Evolutionary conservation across 2,329 filamentous ascomycete genomes (phyloP).

Genomic region (Dendrostoma leiphaemia): DNA sequence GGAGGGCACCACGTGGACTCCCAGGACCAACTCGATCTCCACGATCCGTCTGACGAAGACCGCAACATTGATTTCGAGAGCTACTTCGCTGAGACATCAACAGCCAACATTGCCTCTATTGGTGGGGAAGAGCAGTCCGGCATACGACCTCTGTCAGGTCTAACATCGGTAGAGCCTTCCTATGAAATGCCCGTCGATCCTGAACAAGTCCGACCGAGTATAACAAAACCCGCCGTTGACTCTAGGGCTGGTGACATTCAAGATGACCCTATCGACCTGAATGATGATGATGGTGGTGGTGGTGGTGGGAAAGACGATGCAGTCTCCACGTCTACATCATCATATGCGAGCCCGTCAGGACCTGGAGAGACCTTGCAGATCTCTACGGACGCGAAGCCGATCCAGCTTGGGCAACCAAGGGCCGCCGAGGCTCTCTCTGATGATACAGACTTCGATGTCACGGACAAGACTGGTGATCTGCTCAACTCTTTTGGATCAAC

Average conservation of each 20-base stretch:
- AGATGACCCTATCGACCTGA: background rate
- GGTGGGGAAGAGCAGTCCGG: background rate
- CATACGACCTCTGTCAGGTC: background rate
- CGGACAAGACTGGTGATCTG: constrained; percentile 6
- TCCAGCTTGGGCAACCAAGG: background rate
- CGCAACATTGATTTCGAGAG: constrained; percentile 2
- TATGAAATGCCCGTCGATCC: background rate
- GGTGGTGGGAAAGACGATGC: too few species aligned
- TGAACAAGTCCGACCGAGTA: background rate
- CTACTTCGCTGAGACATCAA: constrained; percentile 6
- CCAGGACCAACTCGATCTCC: background rate
- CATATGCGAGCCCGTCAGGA: background rate
- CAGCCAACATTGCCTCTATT: background rate
- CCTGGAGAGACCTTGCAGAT: background rate
- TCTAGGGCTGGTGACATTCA: background rate
- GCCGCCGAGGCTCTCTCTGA: background rate
- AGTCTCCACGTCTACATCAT: background rate
- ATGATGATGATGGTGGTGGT: background rate
- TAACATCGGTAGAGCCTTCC: background rate
- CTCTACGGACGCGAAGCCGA: background rate
- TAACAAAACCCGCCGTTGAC: background rate
- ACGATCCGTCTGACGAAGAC: background rate
- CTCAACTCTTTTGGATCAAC: constrained; percentile 25
- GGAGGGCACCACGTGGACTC: background rate
- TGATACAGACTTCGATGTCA: background rate